Conservation (phyloP, 1,284 basidiomycete species). For the Microbotryum silenes-acaulis region DNA sequence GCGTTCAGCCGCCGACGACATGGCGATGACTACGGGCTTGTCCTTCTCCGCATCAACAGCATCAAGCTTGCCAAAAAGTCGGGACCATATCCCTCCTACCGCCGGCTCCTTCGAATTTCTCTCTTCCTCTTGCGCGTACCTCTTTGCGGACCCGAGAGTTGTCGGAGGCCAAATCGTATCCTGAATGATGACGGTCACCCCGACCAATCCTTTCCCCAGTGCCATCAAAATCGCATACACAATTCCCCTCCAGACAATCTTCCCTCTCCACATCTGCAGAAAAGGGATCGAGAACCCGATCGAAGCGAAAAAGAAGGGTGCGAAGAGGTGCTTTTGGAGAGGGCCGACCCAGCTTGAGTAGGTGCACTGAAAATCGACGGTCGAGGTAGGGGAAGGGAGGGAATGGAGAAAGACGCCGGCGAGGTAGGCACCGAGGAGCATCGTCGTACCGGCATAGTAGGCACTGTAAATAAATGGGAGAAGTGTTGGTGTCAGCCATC, state of each 20-base stretch:
- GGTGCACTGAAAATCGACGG: constrained; percentile 4
- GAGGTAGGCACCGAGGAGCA: constrained; percentile 47
- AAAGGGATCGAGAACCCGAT: constrained; percentile 54
- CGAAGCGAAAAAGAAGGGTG: constrained; percentile 52
- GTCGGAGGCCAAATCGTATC: constrained; percentile 18
- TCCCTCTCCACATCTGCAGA: constrained; percentile 46
- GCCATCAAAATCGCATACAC: constrained; percentile 49
- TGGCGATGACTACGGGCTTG: background rate
- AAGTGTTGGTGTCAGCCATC: background rate
- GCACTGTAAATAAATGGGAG: constrained; percentile 2
- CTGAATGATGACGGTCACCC: constrained; percentile 40
- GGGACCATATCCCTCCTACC: too few relatives aligned
- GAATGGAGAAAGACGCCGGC: constrained; percentile 40
- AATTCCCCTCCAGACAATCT: constrained; percentile 50
- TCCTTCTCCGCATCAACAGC: background rate
- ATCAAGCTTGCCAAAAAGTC: background rate
- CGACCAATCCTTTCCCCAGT: constrained; percentile 46
- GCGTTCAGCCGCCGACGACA: background rate
- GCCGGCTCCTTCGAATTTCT: too few relatives aligned
- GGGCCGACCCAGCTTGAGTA: constrained; percentile 1
- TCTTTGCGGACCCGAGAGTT: background rate
- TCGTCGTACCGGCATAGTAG: constrained; percentile 42
- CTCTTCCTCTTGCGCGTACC: too few relatives aligned
- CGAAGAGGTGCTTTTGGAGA: constrained; percentile 39
- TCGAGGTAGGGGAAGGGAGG: constrained; percentile 6